Evolutionary conservation across 2,329 filamentous ascomycete species (phyloP).

Genomic region (Leptodontidium sp.): DNA sequence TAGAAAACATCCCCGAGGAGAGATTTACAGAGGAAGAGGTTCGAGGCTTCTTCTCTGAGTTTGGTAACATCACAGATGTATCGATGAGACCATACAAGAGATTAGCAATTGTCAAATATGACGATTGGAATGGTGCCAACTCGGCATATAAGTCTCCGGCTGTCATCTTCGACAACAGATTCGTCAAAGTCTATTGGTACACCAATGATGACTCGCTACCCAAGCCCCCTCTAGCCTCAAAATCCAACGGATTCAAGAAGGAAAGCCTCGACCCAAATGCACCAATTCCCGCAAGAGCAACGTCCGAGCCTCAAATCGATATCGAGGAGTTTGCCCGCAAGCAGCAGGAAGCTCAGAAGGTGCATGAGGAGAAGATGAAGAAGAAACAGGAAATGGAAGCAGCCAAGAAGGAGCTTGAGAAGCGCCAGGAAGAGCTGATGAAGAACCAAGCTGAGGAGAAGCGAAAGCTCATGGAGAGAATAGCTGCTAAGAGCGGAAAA

Average conservation of each 20-base stretch:
- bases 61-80: conserved; percentile 71
- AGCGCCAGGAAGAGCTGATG: conserved; percentile 67
- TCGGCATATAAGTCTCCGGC: conserved; percentile 80
- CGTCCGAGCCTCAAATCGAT: conserved; percentile 63
- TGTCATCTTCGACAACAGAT: conserved; percentile 84
- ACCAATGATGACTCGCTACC: conserved; percentile 57
- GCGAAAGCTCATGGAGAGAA: conserved; percentile 65
- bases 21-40: conserved; percentile 71
- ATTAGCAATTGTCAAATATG: conserved; percentile 74
- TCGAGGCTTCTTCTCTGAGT: conserved; percentile 74
- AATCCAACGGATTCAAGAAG: conserved; percentile 41
- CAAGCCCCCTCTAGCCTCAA: conserved; percentile 43
- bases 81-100: conserved; percentile 72
- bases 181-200: conserved; percentile 85
- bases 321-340: conserved; percentile 72
- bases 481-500: conserved; percentile 61
- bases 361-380: conserved; percentile 69
- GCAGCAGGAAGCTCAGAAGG: conserved; percentile 76
- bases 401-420: conserved; percentile 69
- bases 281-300: conserved; percentile 34
- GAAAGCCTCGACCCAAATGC: conserved; percentile 43
- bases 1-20: conserved; percentile 80
- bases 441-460: conserved; percentile 72
- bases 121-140: conserved; percentile 70
- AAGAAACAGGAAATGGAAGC: conserved; percentile 70